Evolutionary conservation across 2,329 filamentous ascomycete species (phyloP), one percentile per base, ranked within the genome.

Genomic region (Ophiostoma perfectum): DNA sequence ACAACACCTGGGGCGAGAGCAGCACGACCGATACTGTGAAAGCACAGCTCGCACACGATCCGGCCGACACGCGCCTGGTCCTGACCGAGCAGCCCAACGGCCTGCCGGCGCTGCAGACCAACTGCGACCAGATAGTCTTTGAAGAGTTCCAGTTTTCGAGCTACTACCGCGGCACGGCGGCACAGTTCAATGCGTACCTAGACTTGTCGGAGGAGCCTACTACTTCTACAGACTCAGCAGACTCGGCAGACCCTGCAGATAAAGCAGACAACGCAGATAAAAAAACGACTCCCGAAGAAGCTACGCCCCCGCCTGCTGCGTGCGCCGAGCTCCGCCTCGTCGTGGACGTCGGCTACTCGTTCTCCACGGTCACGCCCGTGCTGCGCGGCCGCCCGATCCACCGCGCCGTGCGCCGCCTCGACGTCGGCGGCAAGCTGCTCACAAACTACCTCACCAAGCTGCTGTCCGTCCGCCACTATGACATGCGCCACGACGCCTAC

Each of bases 71-170:
- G n/a, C 89, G 92, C 64, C 80, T 99, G 69, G 80, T 99, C 4
- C 83, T 98, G 66, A 88, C 91, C 1, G 95, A 99, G 78, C 90
- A 92, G 63, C 90, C 93, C 4, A 97, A 96, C 78, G 88, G 89
- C 4, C 83, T 96, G 68, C 88, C 90, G 0, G 87, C 88, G 12
- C 80, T 99, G 71, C 93, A 97, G 78, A 86, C 89, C 52, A 95
- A 97, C 76, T 93, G 92, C 73, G 95, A 99, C 75, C 94, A 99
- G 80, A 92, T 99, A 75, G 87, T 98, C 1, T 98, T 99, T 81
- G 95, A 99, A 76, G 93, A 98, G 76, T 99, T 95, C 80, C 92
- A 92, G 2, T 99, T 99, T 78, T 86, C 89, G 11, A 90, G 90
- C 72, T 96, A 96, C 79, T 90, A 90, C 72, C 87, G 95, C 70